Evolutionary conservation across 495 filamentous ascomycete species (phyloP).

Genomic region (Baudoinia panamericana): DNA sequence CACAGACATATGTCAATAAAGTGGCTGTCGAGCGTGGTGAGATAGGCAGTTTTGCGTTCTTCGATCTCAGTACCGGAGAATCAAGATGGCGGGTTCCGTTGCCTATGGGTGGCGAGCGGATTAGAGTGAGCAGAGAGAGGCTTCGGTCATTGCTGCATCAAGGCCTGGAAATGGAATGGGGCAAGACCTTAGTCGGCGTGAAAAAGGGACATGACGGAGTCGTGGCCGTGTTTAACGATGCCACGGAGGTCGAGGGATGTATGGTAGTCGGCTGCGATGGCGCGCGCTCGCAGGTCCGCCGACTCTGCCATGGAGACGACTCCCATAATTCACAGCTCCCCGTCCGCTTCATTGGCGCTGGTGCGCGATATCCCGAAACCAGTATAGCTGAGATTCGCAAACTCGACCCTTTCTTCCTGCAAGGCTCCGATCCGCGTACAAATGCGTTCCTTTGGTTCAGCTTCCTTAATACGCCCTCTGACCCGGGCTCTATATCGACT

Average conservation of each 20-base stretch:
- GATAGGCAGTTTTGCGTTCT: constrained; percentile 40
- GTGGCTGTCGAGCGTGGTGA: constrained; percentile 33
- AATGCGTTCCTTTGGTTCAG: constrained; percentile 45
- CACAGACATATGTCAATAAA: constrained; percentile 40
- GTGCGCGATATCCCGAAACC: constrained; percentile 30
- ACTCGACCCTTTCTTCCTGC: constrained; percentile 49
- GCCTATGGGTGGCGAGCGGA: constrained; percentile 35
- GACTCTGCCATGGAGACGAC: constrained; percentile 24
- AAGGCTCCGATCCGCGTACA: constrained; percentile 44
- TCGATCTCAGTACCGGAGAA: constrained; percentile 39
- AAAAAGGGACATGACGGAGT: constrained; percentile 12
- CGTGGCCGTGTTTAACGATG: constrained; percentile 41
- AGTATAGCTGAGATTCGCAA: constrained; percentile 33
- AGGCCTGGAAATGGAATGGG: constrained; percentile 36
- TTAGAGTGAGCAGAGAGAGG: constrained; percentile 38
- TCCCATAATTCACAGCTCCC: constrained; percentile 34
- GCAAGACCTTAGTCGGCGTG: neutral
- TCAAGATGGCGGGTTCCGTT: constrained; percentile 36
- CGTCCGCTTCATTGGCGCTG: constrained; percentile 37
- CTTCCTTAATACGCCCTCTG: constrained; percentile 17
- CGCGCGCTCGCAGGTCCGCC: constrained; percentile 35
- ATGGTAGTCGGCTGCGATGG: constrained; percentile 48
- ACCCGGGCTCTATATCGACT: neutral
- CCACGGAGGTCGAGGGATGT: constrained; percentile 33
- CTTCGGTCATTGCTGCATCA: constrained; percentile 36